Evolutionary conservation across 257 asterid genomes (phyloP), one percentile per base, ranked within the genome.

Genomic region (Echium plantagineum): DNA sequence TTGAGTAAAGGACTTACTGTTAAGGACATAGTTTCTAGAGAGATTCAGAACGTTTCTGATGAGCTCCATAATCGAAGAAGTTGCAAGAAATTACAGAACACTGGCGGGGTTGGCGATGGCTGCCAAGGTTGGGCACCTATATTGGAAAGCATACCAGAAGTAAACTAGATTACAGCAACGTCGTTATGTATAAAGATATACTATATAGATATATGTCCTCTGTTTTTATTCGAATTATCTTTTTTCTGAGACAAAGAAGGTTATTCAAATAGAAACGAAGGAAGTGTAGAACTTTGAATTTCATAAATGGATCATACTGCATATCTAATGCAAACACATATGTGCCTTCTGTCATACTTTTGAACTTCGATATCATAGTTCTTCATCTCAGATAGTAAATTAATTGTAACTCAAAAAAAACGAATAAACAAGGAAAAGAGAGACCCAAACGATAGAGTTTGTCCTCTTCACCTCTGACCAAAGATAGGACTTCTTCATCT

Each of bases 1-100:
- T 59, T 85, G 56, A 8, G 67, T 56, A 62, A 78, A 61, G 90
- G 79, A 32, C 76, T 75, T 68, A 67, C 82, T 10, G 74, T 74
- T 18, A 80, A 79, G 61, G 77, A 80, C 52, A 61, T 77, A 76
- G 67, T 72, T 32, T 64, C 72, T 6, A 20, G 5, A 21, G 67
- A 35, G 46, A 5, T 35, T 35, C 46, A 35, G 46, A 35, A 35
- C 2, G 67, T 72, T 32, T 64, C 72, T 6, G 21, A 12, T 30
- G 67, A 53, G 65, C 67, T 63, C 61, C 78, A 73, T 55, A 76
- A 64, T 47, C 61, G 67, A 59, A 18, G 5, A 21, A 56, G 60
- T 24, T 7, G 12, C 32, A 5, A 3, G 5, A 52, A 20, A 19
- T 51, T 16, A 19, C 55, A 15, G 2, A 17, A 52, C 56, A 16